phyloP scores from a whole-genome alignment of 208 protist genomes.

The Acanthamoeba healyi region DNA sequence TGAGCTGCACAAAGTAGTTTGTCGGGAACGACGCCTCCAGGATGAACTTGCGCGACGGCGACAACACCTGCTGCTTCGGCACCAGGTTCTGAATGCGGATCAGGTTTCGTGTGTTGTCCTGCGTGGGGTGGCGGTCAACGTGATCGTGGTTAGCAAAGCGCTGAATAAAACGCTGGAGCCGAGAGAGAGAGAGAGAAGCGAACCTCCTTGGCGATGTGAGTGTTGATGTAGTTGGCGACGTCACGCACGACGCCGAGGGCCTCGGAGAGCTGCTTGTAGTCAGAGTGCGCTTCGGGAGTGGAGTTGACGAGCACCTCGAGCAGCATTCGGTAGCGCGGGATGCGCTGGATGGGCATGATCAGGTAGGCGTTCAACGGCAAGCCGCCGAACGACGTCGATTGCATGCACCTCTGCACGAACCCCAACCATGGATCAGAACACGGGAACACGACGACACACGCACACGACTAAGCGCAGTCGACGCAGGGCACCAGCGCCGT shows the following conservation, averaged over 20 bases:
- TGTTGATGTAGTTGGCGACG: conserved; percentile 59
- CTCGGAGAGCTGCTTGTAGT: conserved; percentile 26
- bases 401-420: background rate
- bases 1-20: conserved; percentile 24
- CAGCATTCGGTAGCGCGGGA: conserved; percentile 31
- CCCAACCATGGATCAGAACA: background rate
- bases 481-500: background rate
- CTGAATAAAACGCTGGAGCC: background rate
- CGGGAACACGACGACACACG: background rate
- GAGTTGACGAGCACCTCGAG: background rate
- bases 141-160: background rate
- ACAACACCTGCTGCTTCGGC: conserved; percentile 6
- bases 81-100: conserved; percentile 5
- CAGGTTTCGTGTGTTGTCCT: conserved; percentile 24
- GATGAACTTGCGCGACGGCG: conserved; percentile 50
- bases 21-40: conserved; percentile 29
- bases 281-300: conserved; percentile 5
- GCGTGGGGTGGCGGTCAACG: background rate
- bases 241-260: background rate
- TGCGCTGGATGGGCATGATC: conserved; percentile 52
- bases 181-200: background rate
- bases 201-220: conserved; percentile 23
- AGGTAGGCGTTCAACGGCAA: background rate
- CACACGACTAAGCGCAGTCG: background rate
- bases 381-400: conserved; percentile 14